These are phyloP conservation scores for Tulasnella sp. DNA, from an alignment of 768 basidiomycete species.

Conservation along the genomic window DNA sequence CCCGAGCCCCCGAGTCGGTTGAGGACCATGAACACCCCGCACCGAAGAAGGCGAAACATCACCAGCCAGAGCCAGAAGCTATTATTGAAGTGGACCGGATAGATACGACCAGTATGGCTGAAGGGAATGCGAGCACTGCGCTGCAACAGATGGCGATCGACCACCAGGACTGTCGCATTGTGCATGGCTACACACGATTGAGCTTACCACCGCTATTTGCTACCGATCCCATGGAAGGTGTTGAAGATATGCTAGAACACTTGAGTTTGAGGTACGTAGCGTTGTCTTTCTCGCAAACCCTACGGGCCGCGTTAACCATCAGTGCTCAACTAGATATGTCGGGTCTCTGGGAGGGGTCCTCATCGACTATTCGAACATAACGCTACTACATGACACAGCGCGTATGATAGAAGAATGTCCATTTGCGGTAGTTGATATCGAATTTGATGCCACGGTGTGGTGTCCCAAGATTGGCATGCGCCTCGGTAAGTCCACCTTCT, in stretches of 20 bases:
- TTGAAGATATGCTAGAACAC: conserved; percentile 81
- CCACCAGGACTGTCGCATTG: conserved; percentile 42
- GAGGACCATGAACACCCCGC: conserved; percentile 21
- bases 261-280: conserved; percentile 80
- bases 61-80: conserved; percentile 19
- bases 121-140: conserved; percentile 29
- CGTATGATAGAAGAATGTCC: conserved; percentile 73
- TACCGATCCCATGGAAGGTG: conserved; percentile 55
- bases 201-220: conserved; percentile 77
- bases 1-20: neutral
- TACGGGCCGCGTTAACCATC: neutral
- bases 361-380: conserved; percentile 68
- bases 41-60: conserved; percentile 24
- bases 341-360: conserved; percentile 79
- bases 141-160: conserved; percentile 18
- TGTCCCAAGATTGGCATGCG: conserved; percentile 71
- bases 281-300: neutral
- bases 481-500: conserved; percentile 41
- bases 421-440: conserved; percentile 58
- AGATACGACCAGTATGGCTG: conserved; percentile 27
- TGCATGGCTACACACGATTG: conserved; percentile 54
- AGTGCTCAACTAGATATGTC: conserved; percentile 49
- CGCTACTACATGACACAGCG: conserved; percentile 51
- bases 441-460: conserved; percentile 82
- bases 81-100: neutral